phyloP scores from a whole-genome alignment of 768 basidiomycete genomes.

The Exidia glandulosa region DNA sequence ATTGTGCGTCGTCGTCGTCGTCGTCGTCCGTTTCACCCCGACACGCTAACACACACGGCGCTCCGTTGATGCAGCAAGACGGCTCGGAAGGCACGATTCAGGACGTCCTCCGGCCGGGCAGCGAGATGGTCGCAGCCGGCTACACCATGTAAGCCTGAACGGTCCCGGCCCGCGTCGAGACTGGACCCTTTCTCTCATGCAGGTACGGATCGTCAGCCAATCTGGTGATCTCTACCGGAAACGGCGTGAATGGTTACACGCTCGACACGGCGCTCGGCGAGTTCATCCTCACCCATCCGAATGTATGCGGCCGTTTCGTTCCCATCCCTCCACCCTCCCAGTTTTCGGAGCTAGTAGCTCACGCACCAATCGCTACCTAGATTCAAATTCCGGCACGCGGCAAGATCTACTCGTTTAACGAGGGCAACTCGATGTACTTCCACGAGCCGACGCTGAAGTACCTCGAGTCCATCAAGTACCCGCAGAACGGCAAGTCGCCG shows the following conservation, averaged over 20 bases:
- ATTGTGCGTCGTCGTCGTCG: conserved; percentile 43
- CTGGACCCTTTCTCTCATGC: neutral
- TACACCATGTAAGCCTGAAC: conserved; percentile 75
- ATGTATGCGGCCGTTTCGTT: conserved; percentile 40
- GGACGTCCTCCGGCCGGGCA: conserved; percentile 89
- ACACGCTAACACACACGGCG: neutral
- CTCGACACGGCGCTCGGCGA: conserved; percentile 92
- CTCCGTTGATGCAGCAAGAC: conserved; percentile 43
- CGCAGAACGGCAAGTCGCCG: conserved; percentile 63
- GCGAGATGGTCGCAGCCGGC: conserved; percentile 94
- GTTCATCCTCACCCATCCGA: conserved; percentile 97
- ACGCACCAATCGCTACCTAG: conserved; percentile 23
- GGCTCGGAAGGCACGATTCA: conserved; percentile 69
- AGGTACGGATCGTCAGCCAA: conserved; percentile 95
- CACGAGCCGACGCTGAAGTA: conserved; percentile 69
- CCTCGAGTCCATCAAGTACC: conserved; percentile 87
- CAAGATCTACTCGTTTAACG: conserved; percentile 99
- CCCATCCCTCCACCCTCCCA: too few species aligned
- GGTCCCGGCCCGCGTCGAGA: neutral
- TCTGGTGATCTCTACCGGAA: conserved; percentile 87
- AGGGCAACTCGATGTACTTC: conserved; percentile 96
- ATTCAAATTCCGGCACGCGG: conserved; percentile 90
- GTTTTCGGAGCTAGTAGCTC: conserved; percentile 1
- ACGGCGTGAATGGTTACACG: conserved; percentile 96
- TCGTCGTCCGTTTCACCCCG: neutral